Base-by-base conservation (phyloP, 2,329 filamentous ascomycete species). In the Pseudophaeomoniella oleicola region DNA sequence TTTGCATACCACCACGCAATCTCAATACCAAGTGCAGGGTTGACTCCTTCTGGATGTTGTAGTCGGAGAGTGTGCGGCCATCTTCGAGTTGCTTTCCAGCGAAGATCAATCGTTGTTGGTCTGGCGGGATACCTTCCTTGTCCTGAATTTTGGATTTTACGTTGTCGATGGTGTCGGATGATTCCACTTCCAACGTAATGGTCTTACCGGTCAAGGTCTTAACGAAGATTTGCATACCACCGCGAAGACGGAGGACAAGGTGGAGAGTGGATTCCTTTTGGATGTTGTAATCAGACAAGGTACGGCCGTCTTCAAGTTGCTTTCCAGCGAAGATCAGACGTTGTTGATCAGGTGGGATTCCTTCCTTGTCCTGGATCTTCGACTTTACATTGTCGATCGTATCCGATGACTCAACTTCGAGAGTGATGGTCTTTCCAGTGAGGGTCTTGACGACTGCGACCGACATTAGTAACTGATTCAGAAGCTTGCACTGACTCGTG, bases 331-430 rank as follows among this genome's bases (percentile, higher is more conserved):
- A 94, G 59, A 94, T 94, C 48, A 94, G 62, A 50, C 87, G 88
- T 68, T 94, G 87, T 64, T 96, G 87, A 56, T 94, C 87, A 9
- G 87, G 87, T 33, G 87, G 88, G 39, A 94, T 94, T 16, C 87
- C 87, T 63, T 94, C 87, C 75, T 94, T 94, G 55, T 94, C 87
- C 62, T 94, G 87, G 31, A 94, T 94, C 74, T 94, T 94, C 35
- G 72, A 77, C 76, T 94, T 94, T 29, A 94, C 87, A 44, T 94
- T 94, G 69, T 94, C 86, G 61, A 93, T 93, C 30, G 86, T 93
- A 51, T 93, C 86, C 1, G 76, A 82, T 12, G 69, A 74, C 56
- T 78, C 74, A 5, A 78, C 74, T 57, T 78, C 73, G 4, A 78
- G 59, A 18, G 73, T 78, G 57, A 78, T 78, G 44, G 73, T 78